phyloP scores from a whole-genome alignment of 2,329 filamentous ascomycete genomes.

The Didymosphaeria variabile region DNA sequence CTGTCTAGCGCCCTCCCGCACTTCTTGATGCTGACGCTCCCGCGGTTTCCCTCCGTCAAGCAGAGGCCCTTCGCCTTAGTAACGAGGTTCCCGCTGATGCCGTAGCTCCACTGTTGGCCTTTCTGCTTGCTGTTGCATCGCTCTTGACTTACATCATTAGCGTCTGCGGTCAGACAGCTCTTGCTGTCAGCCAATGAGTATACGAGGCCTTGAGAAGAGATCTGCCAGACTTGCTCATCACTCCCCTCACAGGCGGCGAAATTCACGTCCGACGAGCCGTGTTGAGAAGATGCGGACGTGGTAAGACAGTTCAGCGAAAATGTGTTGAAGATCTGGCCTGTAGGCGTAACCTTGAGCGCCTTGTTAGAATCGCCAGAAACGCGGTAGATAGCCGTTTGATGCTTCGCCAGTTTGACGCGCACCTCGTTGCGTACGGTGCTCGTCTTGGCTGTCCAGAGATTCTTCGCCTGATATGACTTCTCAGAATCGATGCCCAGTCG shows the following conservation, averaged over 20 bases:
- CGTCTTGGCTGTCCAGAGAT: slow-evolving; percentile 56
- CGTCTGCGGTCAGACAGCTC: slow-evolving; percentile 44
- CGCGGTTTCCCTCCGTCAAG: slow-evolving; percentile 49
- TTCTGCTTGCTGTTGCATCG: slow-evolving; percentile 25
- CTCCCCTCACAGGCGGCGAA: slow-evolving; percentile 52
- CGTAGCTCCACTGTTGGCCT: slow-evolving; percentile 56
- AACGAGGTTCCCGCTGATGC: slow-evolving; percentile 55
- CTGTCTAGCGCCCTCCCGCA: slow-evolving; percentile 53
- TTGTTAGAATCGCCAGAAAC: slow-evolving; percentile 38
- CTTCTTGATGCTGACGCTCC: slow-evolving; percentile 31
- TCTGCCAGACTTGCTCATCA: slow-evolving; percentile 57
- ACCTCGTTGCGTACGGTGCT: slow-evolving; percentile 33
- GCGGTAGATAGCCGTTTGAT: slow-evolving; percentile 56
- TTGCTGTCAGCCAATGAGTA: slow-evolving; percentile 49
- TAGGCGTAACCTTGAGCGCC: slow-evolving; percentile 47
- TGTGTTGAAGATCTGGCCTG: slow-evolving; percentile 62
- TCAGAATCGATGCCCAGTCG: slow-evolving; percentile 49
- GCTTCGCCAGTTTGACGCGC: slow-evolving; percentile 44
- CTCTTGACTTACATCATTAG: slow-evolving; percentile 24
- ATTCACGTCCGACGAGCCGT: slow-evolving; percentile 23
- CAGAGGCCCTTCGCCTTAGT: slow-evolving; percentile 47
- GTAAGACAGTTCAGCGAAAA: slow-evolving; percentile 56
- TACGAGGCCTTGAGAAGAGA: slow-evolving; percentile 45
- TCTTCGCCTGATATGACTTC: slow-evolving; percentile 47
- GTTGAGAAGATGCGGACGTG: slow-evolving; percentile 27